Conservation (phyloP, 345 rosid species). For the Populus pruinosa region DNA sequence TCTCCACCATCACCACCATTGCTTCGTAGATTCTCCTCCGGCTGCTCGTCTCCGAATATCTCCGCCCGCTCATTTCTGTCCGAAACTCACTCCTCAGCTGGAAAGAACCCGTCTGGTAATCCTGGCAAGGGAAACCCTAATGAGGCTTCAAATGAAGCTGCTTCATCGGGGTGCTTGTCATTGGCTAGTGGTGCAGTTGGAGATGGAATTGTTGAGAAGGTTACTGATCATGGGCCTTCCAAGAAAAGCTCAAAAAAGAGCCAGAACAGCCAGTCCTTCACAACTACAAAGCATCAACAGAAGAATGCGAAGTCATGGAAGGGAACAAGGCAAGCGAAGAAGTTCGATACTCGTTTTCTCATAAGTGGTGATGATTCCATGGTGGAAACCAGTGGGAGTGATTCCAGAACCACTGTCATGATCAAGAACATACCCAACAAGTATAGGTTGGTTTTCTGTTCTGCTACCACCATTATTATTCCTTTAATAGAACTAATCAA, state of each 20-base stretch:
- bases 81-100: conserved; percentile 10
- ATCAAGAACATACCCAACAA: conserved; percentile 97
- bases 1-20: background rate
- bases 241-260: conserved; percentile 34
- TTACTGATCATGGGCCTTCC: conserved; percentile 1
- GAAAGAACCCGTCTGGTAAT: conserved; percentile 9
- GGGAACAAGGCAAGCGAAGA: conserved; percentile 36
- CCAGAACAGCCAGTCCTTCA: conserved; percentile 11
- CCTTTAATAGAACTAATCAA: background rate
- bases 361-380: conserved; percentile 52
- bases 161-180: conserved; percentile 30
- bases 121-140: conserved; percentile 30
- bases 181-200: conserved; percentile 12
- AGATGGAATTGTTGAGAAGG: conserved; percentile 8
- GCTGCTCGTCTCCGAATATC: background rate
- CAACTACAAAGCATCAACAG: conserved; percentile 26
- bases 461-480: background rate
- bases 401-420: conserved; percentile 86
- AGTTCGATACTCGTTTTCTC: conserved; percentile 47
- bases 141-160: conserved; percentile 18
- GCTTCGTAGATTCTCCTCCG: conserved; percentile 13
- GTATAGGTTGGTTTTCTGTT: conserved; percentile 51
- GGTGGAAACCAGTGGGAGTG: conserved; percentile 51
- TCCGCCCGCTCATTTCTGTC: conserved; percentile 13
- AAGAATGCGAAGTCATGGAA: conserved; percentile 46